Conservation (phyloP, 2,329 filamentous ascomycete genomes). For the Xenosphaeropsis pyriputrescens region DNA sequence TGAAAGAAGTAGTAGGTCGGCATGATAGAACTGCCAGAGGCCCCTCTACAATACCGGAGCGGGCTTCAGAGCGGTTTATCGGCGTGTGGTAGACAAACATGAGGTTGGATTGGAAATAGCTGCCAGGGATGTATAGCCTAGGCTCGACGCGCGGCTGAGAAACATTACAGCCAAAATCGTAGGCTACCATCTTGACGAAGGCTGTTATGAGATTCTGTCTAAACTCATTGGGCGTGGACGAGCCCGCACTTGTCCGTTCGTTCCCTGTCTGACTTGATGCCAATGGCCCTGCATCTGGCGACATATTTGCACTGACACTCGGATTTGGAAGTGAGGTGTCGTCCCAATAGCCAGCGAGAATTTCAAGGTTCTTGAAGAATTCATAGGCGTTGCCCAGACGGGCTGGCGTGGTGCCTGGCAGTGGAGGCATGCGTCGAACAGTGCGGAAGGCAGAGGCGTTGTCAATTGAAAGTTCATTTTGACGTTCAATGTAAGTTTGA, state of each 20-base stretch:
- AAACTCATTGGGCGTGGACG: constrained; percentile 41
- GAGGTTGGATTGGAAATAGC: constrained; percentile 23
- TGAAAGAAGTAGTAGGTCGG: constrained; percentile 38
- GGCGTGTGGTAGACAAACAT: constrained; percentile 47
- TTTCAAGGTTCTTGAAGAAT: constrained; percentile 48
- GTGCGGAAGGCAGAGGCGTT: constrained; percentile 47
- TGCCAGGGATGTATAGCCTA: constrained; percentile 34
- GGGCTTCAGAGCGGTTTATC: constrained; percentile 41
- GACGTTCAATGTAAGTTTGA: constrained; percentile 41
- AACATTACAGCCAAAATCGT: constrained; percentile 51
- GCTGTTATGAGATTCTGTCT: constrained; percentile 40
- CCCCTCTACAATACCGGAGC: constrained; percentile 43
- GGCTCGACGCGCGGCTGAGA: constrained; percentile 40
- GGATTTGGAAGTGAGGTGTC: constrained; percentile 30
- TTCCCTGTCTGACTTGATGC: constrained; percentile 11
- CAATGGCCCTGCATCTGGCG: constrained; percentile 4
- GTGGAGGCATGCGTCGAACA: constrained; percentile 39
- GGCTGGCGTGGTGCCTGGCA: constrained; percentile 34
- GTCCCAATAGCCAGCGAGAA: constrained; percentile 44
- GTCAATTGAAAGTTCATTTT: constrained; percentile 35
- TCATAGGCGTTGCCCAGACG: constrained; percentile 50
- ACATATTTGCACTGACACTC: constrained; percentile 4
- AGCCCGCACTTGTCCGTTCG: constrained; percentile 33
- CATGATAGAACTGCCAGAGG: constrained; percentile 46
- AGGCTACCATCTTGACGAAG: constrained; percentile 49